Percentiles rank a stretch among this genome's conserved stretches.
phyloP scores from a whole-genome alignment of 176 grass and related monocot genomes.

The Areca catechu region DNA sequence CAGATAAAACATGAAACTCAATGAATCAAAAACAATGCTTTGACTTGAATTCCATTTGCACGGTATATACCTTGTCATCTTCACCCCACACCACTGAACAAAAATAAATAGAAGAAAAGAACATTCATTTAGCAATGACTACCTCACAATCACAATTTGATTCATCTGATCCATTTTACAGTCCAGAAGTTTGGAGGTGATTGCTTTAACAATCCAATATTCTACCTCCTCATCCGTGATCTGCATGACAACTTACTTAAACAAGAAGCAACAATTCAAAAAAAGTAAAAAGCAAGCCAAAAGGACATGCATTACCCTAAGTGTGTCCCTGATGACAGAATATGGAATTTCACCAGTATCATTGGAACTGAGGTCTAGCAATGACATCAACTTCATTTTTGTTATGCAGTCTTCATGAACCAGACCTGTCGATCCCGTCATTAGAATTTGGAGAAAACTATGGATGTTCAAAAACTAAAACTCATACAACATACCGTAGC shows the following conservation, averaged over 20 bases:
- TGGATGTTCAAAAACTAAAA: not conserved
- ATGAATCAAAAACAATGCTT: no score
- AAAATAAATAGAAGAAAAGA: not conserved
- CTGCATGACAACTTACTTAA: conserved; percentile 24
- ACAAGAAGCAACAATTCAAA: not conserved
- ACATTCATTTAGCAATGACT: conserved; percentile 9
- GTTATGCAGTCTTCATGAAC: conserved; percentile 79
- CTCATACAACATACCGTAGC: conserved; percentile 35
- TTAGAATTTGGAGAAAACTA: conserved; percentile 13
- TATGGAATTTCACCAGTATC: conserved; percentile 68
- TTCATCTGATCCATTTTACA: conserved; percentile 88
- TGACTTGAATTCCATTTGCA: no score
- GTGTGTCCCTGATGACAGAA: conserved; percentile 60
- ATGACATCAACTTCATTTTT: conserved; percentile 84
- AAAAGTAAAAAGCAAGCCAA: not conserved
- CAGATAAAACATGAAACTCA: conserved; percentile 5
- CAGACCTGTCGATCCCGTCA: conserved; percentile 30
- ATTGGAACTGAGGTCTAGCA: conserved; percentile 68
- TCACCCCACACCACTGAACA: no score
- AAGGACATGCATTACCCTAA: conserved; percentile 31
- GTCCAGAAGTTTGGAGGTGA: conserved; percentile 60
- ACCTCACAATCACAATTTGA: conserved; percentile 63
- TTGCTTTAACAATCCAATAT: conserved; percentile 92
- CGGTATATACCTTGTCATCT: no score
- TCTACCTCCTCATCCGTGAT: conserved; percentile 89